Evolutionary conservation across 1,284 basidiomycete species (phyloP).

Genomic region (Schizophyllum amplum): DNA sequence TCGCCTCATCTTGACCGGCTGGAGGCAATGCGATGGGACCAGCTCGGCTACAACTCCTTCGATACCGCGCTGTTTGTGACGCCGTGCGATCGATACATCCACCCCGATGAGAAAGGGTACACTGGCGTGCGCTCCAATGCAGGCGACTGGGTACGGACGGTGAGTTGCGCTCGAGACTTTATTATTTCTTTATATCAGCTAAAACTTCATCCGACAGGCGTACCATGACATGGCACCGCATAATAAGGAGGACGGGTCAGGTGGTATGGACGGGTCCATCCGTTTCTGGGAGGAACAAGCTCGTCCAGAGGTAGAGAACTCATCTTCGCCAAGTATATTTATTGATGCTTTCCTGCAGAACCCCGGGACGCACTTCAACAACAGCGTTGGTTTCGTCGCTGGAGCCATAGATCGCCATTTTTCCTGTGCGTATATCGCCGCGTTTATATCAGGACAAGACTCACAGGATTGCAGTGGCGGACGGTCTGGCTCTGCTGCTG

Average conservation of each 20-base stretch:
- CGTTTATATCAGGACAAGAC: neutral
- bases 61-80: neutral
- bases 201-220: constrained; percentile 12
- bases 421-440: neutral
- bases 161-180: neutral
- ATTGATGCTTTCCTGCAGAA: neutral
- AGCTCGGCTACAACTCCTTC: constrained; percentile 4
- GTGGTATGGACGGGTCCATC: constrained; percentile 26
- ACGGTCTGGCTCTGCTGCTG: constrained; percentile 10
- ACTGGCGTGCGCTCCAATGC: constrained; percentile 2
- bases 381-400: neutral
- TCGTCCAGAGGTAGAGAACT: constrained; percentile 4
- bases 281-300: constrained; percentile 17
- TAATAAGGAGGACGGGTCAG: constrained; percentile 19
- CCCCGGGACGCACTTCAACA: neutral
- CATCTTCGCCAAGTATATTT: too few relatives aligned
- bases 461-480: constrained; percentile 3
- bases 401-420: neutral
- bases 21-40: constrained; percentile 8
- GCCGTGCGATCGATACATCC: constrained; percentile 8
- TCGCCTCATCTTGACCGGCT: constrained; percentile 9
- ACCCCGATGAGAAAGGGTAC: constrained; percentile 1
- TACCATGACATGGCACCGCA: constrained; percentile 25
- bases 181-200: neutral
- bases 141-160: constrained; percentile 9